Evolutionary conservation across 345 rosid genomes (phyloP), one percentile per base, ranked within the genome.

Genomic region (Corchorus olitorius): DNA sequence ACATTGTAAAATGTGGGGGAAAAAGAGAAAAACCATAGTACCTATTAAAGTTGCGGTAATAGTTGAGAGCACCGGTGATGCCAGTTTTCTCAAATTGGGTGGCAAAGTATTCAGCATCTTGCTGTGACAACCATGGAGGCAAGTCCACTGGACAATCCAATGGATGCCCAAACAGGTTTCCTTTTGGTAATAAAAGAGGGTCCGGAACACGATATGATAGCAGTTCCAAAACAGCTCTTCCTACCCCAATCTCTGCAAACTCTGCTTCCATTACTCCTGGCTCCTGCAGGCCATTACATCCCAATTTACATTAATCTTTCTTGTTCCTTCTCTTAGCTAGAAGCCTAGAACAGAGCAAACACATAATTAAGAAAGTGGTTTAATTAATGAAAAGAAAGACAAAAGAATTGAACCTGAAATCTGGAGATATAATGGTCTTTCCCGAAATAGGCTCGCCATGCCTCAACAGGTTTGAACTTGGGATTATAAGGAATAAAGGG

Each of bases 361-460:
- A 27, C 27, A 27, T 27, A 27, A 27, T 0, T 27, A 27, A 27
- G 27, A 27, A 27, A 27, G 27, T 27, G 0, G 27, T 27, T 27
- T 27, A 27, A 27, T 27, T 27, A 61, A 61, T 34, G 6, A 27
- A 10, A 61, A 27, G 27, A 27, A 34, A 45, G 50, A 17, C 8
- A 17, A 72, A 1, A 27, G 48, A 4, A 63, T 8, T 37, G 48
- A 54, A 87, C 92, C 91, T 90, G 94, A 77, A 90, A 92, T 75
- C 89, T 90, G 67, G 80, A 34, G 1, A 88, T 84, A 79, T 88
- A 89, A 72, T 85, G 64, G 0, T 85, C 97, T 55, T 90, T 87
- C 27, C 93, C 92, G 37, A 76, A 86, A 0, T 43, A 46, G 43
- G 13, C 17, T 15, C 62, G 77, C 63, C 78, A 78, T 37, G 65